Conservation (phyloP, 1,139 yeast species). For the Petasospora rhodanensis region DNA sequence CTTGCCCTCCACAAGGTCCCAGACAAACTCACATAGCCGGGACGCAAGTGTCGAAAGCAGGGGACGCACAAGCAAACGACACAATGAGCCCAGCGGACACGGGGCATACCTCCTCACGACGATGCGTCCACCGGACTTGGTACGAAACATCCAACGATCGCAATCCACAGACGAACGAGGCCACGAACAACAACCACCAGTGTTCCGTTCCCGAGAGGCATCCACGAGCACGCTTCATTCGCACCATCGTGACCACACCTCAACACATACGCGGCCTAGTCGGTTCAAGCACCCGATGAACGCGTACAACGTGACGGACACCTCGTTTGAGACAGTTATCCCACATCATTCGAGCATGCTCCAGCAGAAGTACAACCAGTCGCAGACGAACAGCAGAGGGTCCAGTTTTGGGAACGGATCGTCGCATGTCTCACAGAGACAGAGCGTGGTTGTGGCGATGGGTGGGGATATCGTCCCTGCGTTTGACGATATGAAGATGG, state of each 20-base stretch:
- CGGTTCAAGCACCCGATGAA: conserved; percentile 20
- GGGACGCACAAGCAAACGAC: no score
- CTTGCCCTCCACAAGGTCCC: no score
- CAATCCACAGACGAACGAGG: no score
- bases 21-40: no score
- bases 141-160: no score
- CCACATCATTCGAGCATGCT: conserved; percentile 16
- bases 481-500: conserved; percentile 21
- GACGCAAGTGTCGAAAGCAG: no score
- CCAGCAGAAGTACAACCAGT: conserved; percentile 14
- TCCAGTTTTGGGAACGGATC: conserved; percentile 1
- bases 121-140: no score
- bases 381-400: background rate
- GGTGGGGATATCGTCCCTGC: conserved; percentile 23
- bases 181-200: no score
- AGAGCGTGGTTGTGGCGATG: conserved; percentile 14
- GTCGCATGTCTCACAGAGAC: conserved; percentile 1
- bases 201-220: conserved; percentile 11
- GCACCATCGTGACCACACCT: background rate
- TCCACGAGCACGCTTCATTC: conserved; percentile 9
- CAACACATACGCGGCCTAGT: conserved; percentile 1
- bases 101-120: no score
- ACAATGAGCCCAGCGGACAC: no score
- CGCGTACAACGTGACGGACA: conserved; percentile 16
- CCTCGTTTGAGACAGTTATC: conserved; percentile 15